Evolutionary conservation across 306 rosid species (phyloP).

Genomic region (Boehmeria nivea): DNA sequence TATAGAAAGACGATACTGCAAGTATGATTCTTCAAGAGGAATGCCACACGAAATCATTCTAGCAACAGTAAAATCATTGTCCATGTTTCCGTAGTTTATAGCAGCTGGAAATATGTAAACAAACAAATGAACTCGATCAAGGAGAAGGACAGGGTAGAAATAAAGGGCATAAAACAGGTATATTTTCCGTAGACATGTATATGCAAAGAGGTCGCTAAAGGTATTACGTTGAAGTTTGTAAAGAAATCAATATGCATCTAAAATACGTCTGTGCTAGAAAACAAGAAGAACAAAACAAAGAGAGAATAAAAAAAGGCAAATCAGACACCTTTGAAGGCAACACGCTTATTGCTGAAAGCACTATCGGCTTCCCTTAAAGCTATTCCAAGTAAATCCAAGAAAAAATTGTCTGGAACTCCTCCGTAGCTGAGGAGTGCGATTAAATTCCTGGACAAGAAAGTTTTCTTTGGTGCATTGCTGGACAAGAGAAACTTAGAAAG

Average conservation of each 20-base stretch:
- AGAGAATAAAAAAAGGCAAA: background rate
- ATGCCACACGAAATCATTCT: constrained; percentile 66
- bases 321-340: constrained; percentile 59
- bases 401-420: constrained; percentile 68
- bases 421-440: constrained; percentile 71
- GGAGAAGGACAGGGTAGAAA: no score
- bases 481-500: constrained; percentile 25
- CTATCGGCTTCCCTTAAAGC: constrained; percentile 37
- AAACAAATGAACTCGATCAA: background rate
- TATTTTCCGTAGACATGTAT: no score
- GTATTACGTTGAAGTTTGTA: no score
- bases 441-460: constrained; percentile 46
- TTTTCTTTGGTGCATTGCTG: constrained; percentile 49
- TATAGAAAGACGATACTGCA: constrained; percentile 40
- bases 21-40: constrained; percentile 68
- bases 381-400: constrained; percentile 39
- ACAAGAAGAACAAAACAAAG: background rate
- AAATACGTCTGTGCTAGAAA: no score
- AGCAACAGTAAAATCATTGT: constrained; percentile 38
- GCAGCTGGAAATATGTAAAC: constrained; percentile 40
- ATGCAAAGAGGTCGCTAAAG: no score
- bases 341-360: constrained; percentile 43
- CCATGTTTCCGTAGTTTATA: constrained; percentile 42
- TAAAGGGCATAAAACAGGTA: no score
- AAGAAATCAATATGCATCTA: no score